A percentile compares a stretch with the other conserved stretches of the same genome.
phyloP scores from a whole-genome alignment of 2,329 filamentous ascomycete species.

The Metarhizium album region DNA sequence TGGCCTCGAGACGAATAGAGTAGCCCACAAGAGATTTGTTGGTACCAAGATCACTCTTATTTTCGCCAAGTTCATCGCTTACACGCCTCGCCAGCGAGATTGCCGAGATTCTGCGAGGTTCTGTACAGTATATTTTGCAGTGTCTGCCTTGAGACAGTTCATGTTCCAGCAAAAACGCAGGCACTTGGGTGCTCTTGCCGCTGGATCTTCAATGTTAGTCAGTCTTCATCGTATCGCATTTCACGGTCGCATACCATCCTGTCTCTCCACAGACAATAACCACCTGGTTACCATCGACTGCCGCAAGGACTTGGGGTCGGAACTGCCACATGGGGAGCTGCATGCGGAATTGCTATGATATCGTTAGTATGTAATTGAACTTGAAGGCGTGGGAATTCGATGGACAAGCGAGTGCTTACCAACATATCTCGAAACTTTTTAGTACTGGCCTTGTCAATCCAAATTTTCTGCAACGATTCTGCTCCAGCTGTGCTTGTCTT shows the following conservation, averaged over 20 bases:
- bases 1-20: slow-evolving; percentile 86
- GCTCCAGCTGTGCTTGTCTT: slow-evolving; percentile 27
- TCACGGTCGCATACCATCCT: slow-evolving; percentile 48
- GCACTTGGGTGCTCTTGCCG: slow-evolving; percentile 97
- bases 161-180: slow-evolving; percentile 83
- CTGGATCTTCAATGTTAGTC: slow-evolving; percentile 24
- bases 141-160: slow-evolving; percentile 68
- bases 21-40: slow-evolving; percentile 80
- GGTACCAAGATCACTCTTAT: slow-evolving; percentile 70
- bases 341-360: slow-evolving; percentile 47
- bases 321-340: slow-evolving; percentile 87
- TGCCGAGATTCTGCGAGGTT: slow-evolving; percentile 89
- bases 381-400: background rate
- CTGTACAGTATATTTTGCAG: slow-evolving; percentile 92
- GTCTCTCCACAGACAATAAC: slow-evolving; percentile 95
- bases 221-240: background rate
- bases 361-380: background rate
- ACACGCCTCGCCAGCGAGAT: slow-evolving; percentile 89
- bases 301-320: slow-evolving; percentile 62
- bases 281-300: slow-evolving; percentile 71
- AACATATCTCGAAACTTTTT: slow-evolving; percentile 70
- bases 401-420: slow-evolving; percentile 23
- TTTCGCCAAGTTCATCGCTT: slow-evolving; percentile 88
- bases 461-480: slow-evolving; percentile 46
- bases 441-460: slow-evolving; percentile 45